A percentile compares a stretch with the other conserved stretches of the same genome.
Conservation (phyloP, 352 stramenopile species). For the Pythium angustatum region DNA sequence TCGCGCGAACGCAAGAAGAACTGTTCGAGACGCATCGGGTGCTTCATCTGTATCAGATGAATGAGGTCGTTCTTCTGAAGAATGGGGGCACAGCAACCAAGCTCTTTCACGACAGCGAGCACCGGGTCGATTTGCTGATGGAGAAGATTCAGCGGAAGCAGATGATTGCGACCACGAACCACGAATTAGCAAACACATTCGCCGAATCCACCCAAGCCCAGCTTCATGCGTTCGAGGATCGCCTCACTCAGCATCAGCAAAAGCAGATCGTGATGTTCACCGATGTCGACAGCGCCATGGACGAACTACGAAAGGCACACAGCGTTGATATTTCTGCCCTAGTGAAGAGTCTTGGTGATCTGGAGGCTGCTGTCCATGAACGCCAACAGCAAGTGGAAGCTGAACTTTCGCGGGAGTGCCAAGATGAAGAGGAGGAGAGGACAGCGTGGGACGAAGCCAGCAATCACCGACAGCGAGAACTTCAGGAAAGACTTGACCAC, state of each 20-base stretch:
- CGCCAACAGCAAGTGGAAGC: conserved; percentile 13
- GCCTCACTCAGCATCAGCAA: conserved; percentile 51
- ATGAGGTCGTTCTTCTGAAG: conserved; percentile 58
- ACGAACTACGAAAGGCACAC: conserved; percentile 50
- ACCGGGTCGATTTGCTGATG: conserved; percentile 41
- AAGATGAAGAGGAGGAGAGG: conserved; percentile 14
- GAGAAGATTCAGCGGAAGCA: conserved; percentile 65
- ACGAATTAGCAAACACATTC: conserved; percentile 45
- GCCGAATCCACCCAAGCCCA: conserved; percentile 43
- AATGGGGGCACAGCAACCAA: conserved; percentile 51
- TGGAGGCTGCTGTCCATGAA: conserved; percentile 28
- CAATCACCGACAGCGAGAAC: conserved; percentile 13
- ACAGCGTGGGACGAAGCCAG: conserved; percentile 1
- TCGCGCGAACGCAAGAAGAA: conserved; percentile 42
- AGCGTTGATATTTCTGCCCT: conserved; percentile 32
- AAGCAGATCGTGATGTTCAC: conserved; percentile 46
- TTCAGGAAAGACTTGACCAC: conserved; percentile 18
- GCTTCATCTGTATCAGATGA: conserved; percentile 51
- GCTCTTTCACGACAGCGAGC: conserved; percentile 61
- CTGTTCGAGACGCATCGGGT: conserved; percentile 35
- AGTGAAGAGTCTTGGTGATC: conserved; percentile 29
- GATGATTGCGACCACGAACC: conserved; percentile 49
- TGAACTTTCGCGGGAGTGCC: conserved; percentile 9
- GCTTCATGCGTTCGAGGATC: conserved; percentile 47
- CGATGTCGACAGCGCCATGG: conserved; percentile 44